phyloP scores from a whole-genome alignment of 192 early-diverging fungal species.

The Backusella mclennaniae region DNA sequence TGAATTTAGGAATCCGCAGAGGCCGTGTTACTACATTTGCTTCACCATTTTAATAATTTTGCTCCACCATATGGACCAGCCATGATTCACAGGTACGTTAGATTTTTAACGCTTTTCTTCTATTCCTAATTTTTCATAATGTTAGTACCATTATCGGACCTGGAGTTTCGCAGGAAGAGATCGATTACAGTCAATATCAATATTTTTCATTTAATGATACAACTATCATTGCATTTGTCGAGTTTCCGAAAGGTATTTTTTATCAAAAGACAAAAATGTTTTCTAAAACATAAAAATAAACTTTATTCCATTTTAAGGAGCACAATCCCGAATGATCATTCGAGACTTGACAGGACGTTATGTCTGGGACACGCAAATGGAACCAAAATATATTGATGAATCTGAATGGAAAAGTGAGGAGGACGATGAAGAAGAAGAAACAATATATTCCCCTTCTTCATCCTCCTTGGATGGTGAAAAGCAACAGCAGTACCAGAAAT shows the following conservation, averaged over 20 bases:
- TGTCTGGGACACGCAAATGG: slow-evolving; percentile 71
- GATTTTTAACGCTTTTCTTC: not conserved
- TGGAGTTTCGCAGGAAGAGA: slow-evolving; percentile 31
- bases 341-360: slow-evolving; percentile 80
- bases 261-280: not conserved
- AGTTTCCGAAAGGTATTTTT: slow-evolving; percentile 52
- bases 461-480: not conserved
- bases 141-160: slow-evolving; percentile 42
- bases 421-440: not conserved
- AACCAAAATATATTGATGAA: slow-evolving; percentile 11
- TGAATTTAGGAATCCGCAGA: slow-evolving; percentile 61
- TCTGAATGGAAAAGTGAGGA: not conserved
- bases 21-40: slow-evolving; percentile 63
- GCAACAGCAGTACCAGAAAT: not conserved
- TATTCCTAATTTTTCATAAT: not conserved
- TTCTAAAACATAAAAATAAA: not conserved
- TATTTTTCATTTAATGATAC: slow-evolving; percentile 76
- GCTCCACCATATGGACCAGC: slow-evolving; percentile 62
- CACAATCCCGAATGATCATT: slow-evolving; percentile 59
- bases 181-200: slow-evolving; percentile 51
- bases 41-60: slow-evolving; percentile 71
- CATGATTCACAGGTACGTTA: slow-evolving; percentile 31
- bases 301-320: slow-evolving; percentile 22
- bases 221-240: slow-evolving; percentile 69
- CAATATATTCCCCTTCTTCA: not conserved